Conservation (phyloP, 805 yeast species). For the Diddensiella caesifluorescens region DNA sequence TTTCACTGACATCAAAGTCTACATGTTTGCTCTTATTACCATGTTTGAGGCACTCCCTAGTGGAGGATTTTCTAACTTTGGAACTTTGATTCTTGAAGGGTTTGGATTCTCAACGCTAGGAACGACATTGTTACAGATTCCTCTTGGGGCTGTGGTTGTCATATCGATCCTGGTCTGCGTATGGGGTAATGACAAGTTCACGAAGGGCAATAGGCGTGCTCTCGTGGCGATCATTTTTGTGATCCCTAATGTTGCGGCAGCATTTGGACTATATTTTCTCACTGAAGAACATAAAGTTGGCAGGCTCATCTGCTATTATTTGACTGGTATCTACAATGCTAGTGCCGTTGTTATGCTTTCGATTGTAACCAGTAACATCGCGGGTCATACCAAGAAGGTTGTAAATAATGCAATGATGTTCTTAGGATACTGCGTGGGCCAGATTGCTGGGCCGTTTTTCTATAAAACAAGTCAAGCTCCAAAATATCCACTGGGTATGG, state of each 20-base stretch:
- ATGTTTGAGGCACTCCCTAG: slow-evolving; percentile 43
- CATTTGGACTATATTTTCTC: slow-evolving; percentile 41
- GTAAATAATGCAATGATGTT: slow-evolving; percentile 42
- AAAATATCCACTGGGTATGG: slow-evolving; percentile 25
- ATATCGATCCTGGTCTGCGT: slow-evolving; percentile 24
- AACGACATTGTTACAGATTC: slow-evolving; percentile 42
- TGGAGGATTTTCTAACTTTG: slow-evolving; percentile 51
- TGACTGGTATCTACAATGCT: slow-evolving; percentile 27
- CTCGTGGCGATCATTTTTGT: slow-evolving; percentile 35
- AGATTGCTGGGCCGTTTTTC: slow-evolving; percentile 47
- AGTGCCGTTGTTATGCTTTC: slow-evolving; percentile 15
- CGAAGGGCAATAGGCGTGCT: slow-evolving; percentile 7
- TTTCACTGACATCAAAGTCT: slow-evolving; percentile 44
- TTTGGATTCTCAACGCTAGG: slow-evolving; percentile 41
- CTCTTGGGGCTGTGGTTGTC: slow-evolving; percentile 42
- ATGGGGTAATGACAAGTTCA: slow-evolving; percentile 8
- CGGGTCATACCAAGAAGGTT: slow-evolving; percentile 54
- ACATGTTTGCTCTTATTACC: slow-evolving; percentile 36
- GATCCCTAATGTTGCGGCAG: slow-evolving; percentile 29
- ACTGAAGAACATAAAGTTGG: slow-evolving; percentile 33
- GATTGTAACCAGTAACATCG: slow-evolving; percentile 41
- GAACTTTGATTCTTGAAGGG: slow-evolving; percentile 41
- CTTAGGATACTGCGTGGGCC: slow-evolving; percentile 50
- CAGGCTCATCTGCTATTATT: slow-evolving; percentile 35
- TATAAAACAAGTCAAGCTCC: slow-evolving; percentile 15